These are phyloP conservation scores for Anastatica hierochuntica DNA, from an alignment of 345 rosid species.

Conservation along the genomic window DNA sequence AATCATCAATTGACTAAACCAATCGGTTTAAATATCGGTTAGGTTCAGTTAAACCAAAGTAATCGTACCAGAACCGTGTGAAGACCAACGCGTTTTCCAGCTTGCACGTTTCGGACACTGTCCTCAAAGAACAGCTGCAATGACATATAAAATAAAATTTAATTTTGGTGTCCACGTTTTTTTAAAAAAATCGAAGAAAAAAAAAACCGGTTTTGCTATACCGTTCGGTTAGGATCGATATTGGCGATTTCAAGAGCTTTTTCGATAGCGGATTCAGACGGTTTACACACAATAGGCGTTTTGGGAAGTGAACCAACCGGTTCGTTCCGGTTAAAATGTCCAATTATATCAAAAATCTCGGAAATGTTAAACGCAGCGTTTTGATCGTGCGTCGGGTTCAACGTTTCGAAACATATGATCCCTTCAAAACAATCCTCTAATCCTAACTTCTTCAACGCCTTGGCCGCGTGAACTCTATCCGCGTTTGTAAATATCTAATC, in stretches of 20 bases:
- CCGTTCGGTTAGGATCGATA: constrained; percentile 68
- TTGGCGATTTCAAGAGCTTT: constrained; percentile 62
- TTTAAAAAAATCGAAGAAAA: not conserved
- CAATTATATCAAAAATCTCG: constrained; percentile 57
- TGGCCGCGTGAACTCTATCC: constrained; percentile 60
- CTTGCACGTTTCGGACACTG: constrained; percentile 73
- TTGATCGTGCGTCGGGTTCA: constrained; percentile 44
- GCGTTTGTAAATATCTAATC: constrained; percentile 87
- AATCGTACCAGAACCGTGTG: constrained; percentile 61
- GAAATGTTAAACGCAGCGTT: constrained; percentile 28
- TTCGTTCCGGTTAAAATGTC: constrained; percentile 35
- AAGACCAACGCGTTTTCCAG: constrained; percentile 78
- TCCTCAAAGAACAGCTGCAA: constrained; percentile 82
- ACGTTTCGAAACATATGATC: constrained; percentile 85
- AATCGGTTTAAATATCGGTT: not conserved
- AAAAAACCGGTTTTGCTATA: constrained; percentile 24
- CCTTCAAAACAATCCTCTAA: constrained; percentile 91
- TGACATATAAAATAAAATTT: not conserved
- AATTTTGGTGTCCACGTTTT: not conserved
- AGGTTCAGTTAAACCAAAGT: not conserved
- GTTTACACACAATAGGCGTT: constrained; percentile 76
- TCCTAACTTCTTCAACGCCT: constrained; percentile 63
- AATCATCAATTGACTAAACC: not conserved
- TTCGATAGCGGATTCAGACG: constrained; percentile 57
- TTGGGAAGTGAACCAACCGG: constrained; percentile 39